phyloP scores from a whole-genome alignment of 2,329 filamentous ascomycete species.

The Colletotrichum sansevieriae region DNA sequence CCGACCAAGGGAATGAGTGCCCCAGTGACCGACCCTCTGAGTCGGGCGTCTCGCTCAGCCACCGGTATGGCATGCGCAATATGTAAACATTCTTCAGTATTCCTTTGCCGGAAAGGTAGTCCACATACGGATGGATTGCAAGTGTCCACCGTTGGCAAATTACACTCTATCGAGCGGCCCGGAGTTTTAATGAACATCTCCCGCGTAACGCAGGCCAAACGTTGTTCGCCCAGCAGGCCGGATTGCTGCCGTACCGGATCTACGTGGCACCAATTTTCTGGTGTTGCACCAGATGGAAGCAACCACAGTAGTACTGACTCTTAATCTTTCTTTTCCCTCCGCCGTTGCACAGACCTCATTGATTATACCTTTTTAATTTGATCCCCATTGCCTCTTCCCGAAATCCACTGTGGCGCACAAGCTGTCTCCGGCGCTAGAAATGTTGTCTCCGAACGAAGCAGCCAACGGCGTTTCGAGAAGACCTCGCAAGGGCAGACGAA shows the following conservation, averaged over 20 bases:
- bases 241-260: no score
- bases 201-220: background rate
- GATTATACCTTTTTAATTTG: background rate
- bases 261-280: no score
- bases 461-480: conserved; percentile 3
- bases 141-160: conserved; percentile 1
- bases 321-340: no score
- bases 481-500: background rate
- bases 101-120: background rate
- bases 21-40: background rate
- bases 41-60: background rate
- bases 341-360: background rate
- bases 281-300: no score
- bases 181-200: background rate
- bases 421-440: background rate
- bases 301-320: no score
- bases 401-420: conserved; percentile 1
- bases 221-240: background rate
- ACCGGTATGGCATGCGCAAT: background rate
- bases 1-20: background rate
- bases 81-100: conserved; percentile 11
- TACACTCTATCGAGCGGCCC: background rate
- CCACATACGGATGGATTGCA: background rate
- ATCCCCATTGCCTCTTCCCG: background rate
- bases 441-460: background rate